A percentile compares a stretch with the other conserved stretches of the same genome.
Conservation (phyloP, 305 asterid species). For the Solanum aculeatissimum region DNA sequence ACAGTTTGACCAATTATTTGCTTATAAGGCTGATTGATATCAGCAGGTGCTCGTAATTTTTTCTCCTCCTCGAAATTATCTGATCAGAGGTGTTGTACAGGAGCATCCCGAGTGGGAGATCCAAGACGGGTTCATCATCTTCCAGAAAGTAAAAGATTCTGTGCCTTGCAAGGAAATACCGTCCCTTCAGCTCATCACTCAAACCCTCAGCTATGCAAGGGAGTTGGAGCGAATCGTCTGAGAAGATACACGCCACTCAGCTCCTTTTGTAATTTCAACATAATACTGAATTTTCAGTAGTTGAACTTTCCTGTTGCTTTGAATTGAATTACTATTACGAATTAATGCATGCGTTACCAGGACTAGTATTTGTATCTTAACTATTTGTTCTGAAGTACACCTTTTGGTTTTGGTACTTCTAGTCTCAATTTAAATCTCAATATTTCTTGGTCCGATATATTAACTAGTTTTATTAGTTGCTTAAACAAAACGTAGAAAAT, state of each 20-base stretch:
- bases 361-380: not conserved
- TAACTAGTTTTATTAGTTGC: not conserved
- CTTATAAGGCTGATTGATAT: not conserved
- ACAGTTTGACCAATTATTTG: not conserved
- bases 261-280: not conserved
- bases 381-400: not conserved
- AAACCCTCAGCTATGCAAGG: conserved; percentile 42
- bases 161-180: conserved; percentile 91
- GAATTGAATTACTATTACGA: not conserved
- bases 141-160: conserved; percentile 67
- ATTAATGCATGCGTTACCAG: not conserved
- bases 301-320: not conserved
- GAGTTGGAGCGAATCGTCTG: conserved; percentile 68
- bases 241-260: not conserved
- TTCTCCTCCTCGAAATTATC: not conserved
- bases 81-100: conserved; percentile 25
- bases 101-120: conserved; percentile 94
- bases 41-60: not conserved
- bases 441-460: not conserved
- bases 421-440: not conserved
- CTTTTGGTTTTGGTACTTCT: not conserved
- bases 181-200: conserved; percentile 80
- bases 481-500: not conserved
- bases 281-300: not conserved
- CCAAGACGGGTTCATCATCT: conserved; percentile 40